Conservation (phyloP, 2,329 filamentous ascomycete genomes). For the Chaetothyriales sp. region DNA sequence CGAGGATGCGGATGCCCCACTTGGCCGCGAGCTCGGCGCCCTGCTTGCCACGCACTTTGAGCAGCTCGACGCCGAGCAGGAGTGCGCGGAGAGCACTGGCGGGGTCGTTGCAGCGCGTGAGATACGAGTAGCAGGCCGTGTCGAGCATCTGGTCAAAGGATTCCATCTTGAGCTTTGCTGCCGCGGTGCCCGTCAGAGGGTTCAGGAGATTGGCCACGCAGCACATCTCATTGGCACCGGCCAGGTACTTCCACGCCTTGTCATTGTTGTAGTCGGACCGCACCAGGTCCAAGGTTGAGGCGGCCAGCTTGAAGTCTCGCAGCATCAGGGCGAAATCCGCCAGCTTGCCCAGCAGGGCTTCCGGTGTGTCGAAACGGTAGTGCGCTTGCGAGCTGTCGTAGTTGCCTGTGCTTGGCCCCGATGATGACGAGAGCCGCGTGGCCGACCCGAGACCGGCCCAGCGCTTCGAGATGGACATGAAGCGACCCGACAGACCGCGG, state of each 20-base stretch:
- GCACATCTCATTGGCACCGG: constrained; percentile 88
- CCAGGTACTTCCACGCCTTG: constrained; percentile 93
- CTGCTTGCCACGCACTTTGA: constrained; percentile 63
- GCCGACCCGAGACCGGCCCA: constrained; percentile 67
- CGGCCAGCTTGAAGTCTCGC: constrained; percentile 82
- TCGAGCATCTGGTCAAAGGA: constrained; percentile 77
- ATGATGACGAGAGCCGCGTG: constrained; percentile 42
- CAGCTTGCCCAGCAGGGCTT: constrained; percentile 82
- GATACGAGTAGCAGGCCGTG: constrained; percentile 80
- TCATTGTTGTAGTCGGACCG: constrained; percentile 82
- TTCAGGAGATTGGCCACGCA: constrained; percentile 69
- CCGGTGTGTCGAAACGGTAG: constrained; percentile 68
- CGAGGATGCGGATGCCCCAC: constrained; percentile 69
- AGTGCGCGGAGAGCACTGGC: constrained; percentile 70
- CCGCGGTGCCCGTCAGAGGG: constrained; percentile 49
- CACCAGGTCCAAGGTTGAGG: constrained; percentile 81
- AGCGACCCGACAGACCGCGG: constrained; percentile 76
- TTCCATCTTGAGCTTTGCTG: constrained; percentile 63
- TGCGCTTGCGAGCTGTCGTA: constrained; percentile 67
- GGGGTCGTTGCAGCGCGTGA: constrained; percentile 63
- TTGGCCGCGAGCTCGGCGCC: constrained; percentile 73
- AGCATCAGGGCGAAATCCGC: constrained; percentile 96
- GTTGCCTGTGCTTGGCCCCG: constrained; percentile 36
- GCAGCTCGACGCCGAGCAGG: constrained; percentile 61
- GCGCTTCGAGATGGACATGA: constrained; percentile 83